Conservation (phyloP, 2,329 filamentous ascomycete genomes). For the Microcyclosporella mali region DNA sequence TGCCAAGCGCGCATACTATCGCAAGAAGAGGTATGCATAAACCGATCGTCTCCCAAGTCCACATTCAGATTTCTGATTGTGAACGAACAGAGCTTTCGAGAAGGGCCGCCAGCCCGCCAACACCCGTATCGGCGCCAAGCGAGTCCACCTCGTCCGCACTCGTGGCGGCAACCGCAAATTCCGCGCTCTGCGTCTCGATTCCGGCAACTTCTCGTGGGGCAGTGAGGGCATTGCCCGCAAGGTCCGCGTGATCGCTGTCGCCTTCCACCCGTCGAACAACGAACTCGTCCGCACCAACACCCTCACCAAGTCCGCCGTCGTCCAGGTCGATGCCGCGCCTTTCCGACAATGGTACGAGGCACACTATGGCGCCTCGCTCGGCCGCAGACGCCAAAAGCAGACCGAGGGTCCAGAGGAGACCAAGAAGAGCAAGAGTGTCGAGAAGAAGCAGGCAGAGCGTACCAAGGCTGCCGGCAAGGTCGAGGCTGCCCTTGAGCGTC, state of each 20-base stretch:
- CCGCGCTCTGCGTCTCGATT: slow-evolving; percentile 96
- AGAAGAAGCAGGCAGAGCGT: slow-evolving; percentile 93
- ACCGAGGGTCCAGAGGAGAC: slow-evolving; percentile 57
- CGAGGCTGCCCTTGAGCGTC: slow-evolving; percentile 85
- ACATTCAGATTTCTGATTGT: slow-evolving; percentile 37
- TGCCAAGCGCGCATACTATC: slow-evolving; percentile 68
- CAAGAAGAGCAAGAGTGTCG: slow-evolving; percentile 93
- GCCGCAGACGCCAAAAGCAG: slow-evolving; percentile 78
- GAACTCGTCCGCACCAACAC: slow-evolving; percentile 99
- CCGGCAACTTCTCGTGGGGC: slow-evolving; percentile 99
- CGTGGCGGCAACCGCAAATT: slow-evolving; percentile 99
- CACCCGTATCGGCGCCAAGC: slow-evolving; percentile 97
- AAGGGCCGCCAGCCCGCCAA: slow-evolving; percentile 98
- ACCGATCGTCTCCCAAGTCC: slow-evolving; percentile 52
- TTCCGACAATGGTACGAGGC: slow-evolving; percentile 99
- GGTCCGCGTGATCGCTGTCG: slow-evolving; percentile 96
- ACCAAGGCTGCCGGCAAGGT: slow-evolving; percentile 84
- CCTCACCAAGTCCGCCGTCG: slow-evolving; percentile 96
- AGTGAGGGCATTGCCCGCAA: slow-evolving; percentile 98
- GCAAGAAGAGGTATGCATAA: slow-evolving; percentile 56
- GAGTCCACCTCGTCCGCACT: slow-evolving; percentile 93
- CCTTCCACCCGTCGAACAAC: slow-evolving; percentile 99
- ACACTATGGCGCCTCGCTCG: slow-evolving; percentile 89
- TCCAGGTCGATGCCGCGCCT: slow-evolving; percentile 96
- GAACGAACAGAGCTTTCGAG: slow-evolving; percentile 94